These are phyloP conservation scores for Amanita subjunquillea DNA, from an alignment of 768 basidiomycete species.

Conservation along the genomic window DNA sequence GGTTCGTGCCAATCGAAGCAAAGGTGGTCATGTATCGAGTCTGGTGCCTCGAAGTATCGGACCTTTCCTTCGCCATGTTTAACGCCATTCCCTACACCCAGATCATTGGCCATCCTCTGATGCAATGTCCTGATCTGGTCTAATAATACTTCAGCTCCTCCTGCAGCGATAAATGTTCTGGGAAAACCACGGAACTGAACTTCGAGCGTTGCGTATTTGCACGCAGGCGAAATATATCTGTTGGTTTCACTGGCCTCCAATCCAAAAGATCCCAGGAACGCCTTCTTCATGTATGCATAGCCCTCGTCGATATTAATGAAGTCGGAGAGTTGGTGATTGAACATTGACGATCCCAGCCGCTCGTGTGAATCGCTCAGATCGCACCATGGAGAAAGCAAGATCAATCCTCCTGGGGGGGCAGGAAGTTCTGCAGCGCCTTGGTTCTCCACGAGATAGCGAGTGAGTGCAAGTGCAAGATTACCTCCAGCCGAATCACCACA, in stretches of 20 bases:
- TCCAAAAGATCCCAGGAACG: constrained; percentile 40
- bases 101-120: constrained; percentile 38
- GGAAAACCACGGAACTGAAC: constrained; percentile 48
- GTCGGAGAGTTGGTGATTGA: constrained; percentile 22
- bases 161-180: constrained; percentile 46
- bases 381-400: constrained; percentile 49
- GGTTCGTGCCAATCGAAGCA: constrained; percentile 41
- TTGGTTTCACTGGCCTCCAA: constrained; percentile 33
- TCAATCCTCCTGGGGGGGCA: constrained; percentile 32
- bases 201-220: constrained; percentile 22
- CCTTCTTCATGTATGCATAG: constrained; percentile 22
- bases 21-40: constrained; percentile 46
- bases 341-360: constrained; percentile 25
- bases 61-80: constrained; percentile 30
- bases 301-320: constrained; percentile 21
- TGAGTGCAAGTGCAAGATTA: constrained; percentile 57
- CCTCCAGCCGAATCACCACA: constrained; percentile 74
- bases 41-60: constrained; percentile 36
- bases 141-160: constrained; percentile 47
- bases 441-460: constrained; percentile 50
- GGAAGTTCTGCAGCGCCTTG: constrained; percentile 25
- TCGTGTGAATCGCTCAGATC: constrained; percentile 36
- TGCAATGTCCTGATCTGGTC: constrained; percentile 38
- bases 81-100: constrained; percentile 34
- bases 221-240: constrained; percentile 52